Percentiles rank a stretch among this genome's conserved stretches.
Conservation (phyloP, 2,329 filamentous ascomycete genomes). For the Apiospora rasikravindrae region DNA sequence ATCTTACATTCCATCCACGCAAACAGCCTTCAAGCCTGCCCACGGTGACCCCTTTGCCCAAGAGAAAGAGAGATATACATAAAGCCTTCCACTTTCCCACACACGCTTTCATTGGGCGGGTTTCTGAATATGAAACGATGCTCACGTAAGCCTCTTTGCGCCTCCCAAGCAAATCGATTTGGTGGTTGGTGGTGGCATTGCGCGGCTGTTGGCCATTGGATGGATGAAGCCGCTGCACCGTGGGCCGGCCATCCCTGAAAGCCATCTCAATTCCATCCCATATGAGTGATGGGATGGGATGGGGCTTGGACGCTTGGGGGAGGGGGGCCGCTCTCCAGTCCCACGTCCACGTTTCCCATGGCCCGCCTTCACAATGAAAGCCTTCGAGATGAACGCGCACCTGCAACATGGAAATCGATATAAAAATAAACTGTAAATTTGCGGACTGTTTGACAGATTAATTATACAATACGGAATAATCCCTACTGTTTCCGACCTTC, state of each 20-base stretch:
- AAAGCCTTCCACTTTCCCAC: neutral
- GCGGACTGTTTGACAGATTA: neutral
- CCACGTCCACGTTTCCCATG: conserved; percentile 11
- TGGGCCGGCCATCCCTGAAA: neutral
- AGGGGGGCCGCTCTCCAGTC: neutral
- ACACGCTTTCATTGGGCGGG: neutral
- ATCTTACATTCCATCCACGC: neutral
- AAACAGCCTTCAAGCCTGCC: neutral
- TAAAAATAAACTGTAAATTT: neutral
- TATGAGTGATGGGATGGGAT: neutral
- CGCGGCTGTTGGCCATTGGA: neutral
- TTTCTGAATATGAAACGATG: neutral
- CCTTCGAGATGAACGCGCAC: neutral
- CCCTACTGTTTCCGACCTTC: neutral
- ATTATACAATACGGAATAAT: conserved; percentile 1
- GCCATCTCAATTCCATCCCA: neutral
- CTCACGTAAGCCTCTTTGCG: neutral
- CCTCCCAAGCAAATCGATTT: neutral
- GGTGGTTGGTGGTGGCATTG: neutral
- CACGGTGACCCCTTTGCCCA: neutral
- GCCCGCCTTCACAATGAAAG: neutral
- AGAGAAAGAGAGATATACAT: neutral
- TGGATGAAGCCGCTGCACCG: neutral
- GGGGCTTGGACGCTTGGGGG: neutral
- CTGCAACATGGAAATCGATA: neutral